Evolutionary conservation across 768 basidiomycete genomes (phyloP).

Genomic region (Melanogaster broomeanus): DNA sequence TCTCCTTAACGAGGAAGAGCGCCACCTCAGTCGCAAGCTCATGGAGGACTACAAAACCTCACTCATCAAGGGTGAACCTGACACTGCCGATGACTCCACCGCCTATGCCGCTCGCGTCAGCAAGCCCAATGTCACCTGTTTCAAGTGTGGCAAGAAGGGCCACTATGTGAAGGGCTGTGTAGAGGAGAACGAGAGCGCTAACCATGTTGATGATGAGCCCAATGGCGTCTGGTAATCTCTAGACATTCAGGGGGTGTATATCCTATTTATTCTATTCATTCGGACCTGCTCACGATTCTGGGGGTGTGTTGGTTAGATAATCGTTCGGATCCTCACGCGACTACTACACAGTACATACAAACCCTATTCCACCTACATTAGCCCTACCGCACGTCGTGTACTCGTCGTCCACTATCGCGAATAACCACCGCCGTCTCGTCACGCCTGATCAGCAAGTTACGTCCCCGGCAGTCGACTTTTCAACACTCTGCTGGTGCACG

Average conservation of each 20-base stretch:
- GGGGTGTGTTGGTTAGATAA: no score
- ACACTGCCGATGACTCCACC: neutral
- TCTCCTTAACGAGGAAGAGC: slow-evolving; percentile 35
- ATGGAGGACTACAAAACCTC: neutral
- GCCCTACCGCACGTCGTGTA: no score
- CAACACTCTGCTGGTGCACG: no score
- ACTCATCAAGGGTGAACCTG: neutral
- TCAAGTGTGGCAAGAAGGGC: slow-evolving; percentile 26
- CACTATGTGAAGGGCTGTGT: slow-evolving; percentile 11
- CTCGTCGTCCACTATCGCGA: no score
- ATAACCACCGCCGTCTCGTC: no score
- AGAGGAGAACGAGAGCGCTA: neutral
- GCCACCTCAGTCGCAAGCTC: slow-evolving; percentile 5
- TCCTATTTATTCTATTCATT: neutral
- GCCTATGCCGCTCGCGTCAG: neutral
- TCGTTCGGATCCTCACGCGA: no score
- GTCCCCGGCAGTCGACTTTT: no score
- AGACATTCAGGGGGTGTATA: neutral
- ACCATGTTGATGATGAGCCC: neutral
- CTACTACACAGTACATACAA: no score
- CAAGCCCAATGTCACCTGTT: slow-evolving; percentile 23
- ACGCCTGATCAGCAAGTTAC: no score
- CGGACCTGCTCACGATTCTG: neutral
- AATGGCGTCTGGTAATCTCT: neutral
- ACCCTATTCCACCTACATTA: no score